phyloP scores from a whole-genome alignment of 2,329 filamentous ascomycete species.

The Neophaeococcomyces aloes region DNA sequence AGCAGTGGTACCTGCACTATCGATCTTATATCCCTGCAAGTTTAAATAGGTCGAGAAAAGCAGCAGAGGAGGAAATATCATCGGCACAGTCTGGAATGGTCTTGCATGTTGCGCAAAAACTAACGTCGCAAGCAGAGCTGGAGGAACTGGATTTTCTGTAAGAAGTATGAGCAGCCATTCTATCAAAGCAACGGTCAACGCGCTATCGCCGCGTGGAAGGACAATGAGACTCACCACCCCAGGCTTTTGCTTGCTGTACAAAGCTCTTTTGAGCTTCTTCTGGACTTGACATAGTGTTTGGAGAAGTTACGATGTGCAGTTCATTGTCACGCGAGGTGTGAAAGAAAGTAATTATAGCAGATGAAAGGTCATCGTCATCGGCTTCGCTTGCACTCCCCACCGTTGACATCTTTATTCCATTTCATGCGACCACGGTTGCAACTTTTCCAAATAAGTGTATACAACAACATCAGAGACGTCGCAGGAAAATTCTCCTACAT shows the following conservation, averaged over 20 bases:
- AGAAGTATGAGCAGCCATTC: constrained; percentile 17
- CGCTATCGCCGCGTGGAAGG: neutral
- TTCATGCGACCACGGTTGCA: constrained; percentile 15
- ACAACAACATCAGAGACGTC: neutral
- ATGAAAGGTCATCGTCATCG: no score
- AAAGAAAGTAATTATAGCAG: neutral
- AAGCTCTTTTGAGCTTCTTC: constrained; percentile 17
- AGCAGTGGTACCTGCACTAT: constrained; percentile 52
- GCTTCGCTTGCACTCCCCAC: no score
- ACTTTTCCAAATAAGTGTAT: neutral
- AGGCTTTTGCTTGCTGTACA: constrained; percentile 19
- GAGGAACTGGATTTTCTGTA: constrained; percentile 53
- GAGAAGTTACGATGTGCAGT: neutral
- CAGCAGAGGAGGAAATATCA: constrained; percentile 56
- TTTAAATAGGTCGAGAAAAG: constrained; percentile 59
- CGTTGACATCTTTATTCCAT: constrained; percentile 3
- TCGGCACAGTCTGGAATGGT: constrained; percentile 55
- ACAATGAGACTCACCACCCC: constrained; percentile 19
- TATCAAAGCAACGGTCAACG: constrained; percentile 2
- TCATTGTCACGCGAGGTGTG: neutral
- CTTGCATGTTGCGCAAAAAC: constrained; percentile 56
- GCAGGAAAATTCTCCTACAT: no score
- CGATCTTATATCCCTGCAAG: constrained; percentile 50
- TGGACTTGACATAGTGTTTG: constrained; percentile 6
- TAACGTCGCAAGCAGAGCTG: constrained; percentile 54